Percentiles rank a stretch among this genome's conserved stretches.
phyloP scores from a whole-genome alignment of 441 rosid genomes.

The Mallotus japonicus region DNA sequence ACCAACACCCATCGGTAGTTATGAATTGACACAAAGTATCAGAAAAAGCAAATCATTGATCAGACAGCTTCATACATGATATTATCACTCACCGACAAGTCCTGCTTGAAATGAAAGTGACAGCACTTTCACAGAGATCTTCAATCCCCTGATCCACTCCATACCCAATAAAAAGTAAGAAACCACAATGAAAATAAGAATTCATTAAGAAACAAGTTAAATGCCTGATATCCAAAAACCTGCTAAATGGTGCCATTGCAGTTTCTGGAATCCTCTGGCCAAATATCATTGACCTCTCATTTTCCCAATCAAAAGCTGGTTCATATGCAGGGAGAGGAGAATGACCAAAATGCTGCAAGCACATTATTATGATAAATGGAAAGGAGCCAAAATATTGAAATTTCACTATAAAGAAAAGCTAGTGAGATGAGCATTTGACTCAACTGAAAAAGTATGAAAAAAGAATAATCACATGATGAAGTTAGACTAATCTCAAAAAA shows the following conservation, averaged over 20 bases:
- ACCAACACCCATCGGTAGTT: not conserved
- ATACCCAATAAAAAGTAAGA: slow-evolving; percentile 22
- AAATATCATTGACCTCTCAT: slow-evolving; percentile 84
- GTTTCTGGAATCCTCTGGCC: slow-evolving; percentile 95
- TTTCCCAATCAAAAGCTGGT: slow-evolving; percentile 99
- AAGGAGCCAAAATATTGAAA: slow-evolving; percentile 1
- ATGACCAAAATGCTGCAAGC: slow-evolving; percentile 79
- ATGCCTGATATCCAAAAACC: slow-evolving; percentile 38
- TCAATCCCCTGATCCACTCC: slow-evolving; percentile 64
- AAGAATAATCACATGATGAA: not conserved
- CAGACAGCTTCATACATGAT: slow-evolving; percentile 16
- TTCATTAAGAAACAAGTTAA: not conserved
- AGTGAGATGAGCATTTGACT: not conserved
- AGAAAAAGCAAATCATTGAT: slow-evolving; percentile 9
- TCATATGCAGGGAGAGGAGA: slow-evolving; percentile 99
- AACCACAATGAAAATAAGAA: slow-evolving; percentile 15
- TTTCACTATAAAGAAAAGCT: not conserved
- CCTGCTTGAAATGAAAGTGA: slow-evolving; percentile 93
- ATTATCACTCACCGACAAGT: slow-evolving; percentile 65
- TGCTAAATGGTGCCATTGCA: slow-evolving; percentile 58
- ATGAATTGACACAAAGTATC: not conserved
- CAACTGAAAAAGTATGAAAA: not conserved
- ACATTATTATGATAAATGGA: slow-evolving; percentile 21
- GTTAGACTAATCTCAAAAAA: slow-evolving; percentile 2
- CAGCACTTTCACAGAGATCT: slow-evolving; percentile 82